Base-by-base conservation (phyloP, 257 asterid genomes). In the Cordia subcordata region DNA sequence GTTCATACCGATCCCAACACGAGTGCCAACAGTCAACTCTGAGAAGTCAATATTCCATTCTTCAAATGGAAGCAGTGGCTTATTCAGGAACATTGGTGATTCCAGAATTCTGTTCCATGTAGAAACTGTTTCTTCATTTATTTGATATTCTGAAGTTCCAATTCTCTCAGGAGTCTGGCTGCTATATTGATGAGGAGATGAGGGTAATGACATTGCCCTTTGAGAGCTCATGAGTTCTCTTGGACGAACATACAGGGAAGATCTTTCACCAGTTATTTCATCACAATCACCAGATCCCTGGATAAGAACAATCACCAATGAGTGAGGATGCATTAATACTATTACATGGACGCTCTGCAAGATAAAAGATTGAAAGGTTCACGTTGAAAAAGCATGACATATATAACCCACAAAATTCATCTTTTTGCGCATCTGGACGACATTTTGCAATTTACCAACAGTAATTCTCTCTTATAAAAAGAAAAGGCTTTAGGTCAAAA, bases 21-120 rank as follows among this genome's bases (percentile, higher is more conserved):
- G 96, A 68, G 93, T 88, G 69, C 99, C 97, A 19, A 92, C 91
- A 67, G 85, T 78, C 61, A 88, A 61, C 79, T 92, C 99, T 9
- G 94, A 84, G 76, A 75, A 92, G 69, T 86, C 99, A 70, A 92
- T 88, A 74, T 84, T 81, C 98, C 98, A 91, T 74, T 91, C 98
- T 46, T 80, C 90, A 72, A 72, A 91, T 62, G 98, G 96, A 60
- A 91, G 75, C 72, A 85, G 82, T 49, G 94, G 92, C 68, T 72
- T 85, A 60, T 84, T 82, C 77, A 82, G 88, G 78, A 88, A 86
- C 87, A 81, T 80, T 4, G 93, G 94, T 11, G 72, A 86, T 60
- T 69, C 87, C 75, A 92, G 81, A 73, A 92, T 81, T 73, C 68
- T 89, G 83, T 88, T 84, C 97, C 96, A 92, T 62, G 94, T 74